Conservation (phyloP, 2,329 filamentous ascomycete genomes). For the Diaporthe vexans region DNA sequence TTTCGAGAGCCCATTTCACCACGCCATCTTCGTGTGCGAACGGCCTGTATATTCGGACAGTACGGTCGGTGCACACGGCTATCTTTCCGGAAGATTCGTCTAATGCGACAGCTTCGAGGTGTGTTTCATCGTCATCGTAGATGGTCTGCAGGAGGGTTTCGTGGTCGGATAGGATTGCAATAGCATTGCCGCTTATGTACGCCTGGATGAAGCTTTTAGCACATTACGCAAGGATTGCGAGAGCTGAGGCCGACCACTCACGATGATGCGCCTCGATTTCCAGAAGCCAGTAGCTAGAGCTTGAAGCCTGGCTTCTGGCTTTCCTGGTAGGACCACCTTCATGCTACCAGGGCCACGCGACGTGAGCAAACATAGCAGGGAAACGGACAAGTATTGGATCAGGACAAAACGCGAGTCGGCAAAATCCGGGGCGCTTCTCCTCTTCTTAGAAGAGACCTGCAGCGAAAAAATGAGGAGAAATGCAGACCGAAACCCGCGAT, state of each 20-base stretch:
- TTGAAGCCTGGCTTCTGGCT: constrained; percentile 62
- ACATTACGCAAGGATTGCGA: background rate
- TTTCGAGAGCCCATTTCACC: constrained; percentile 79
- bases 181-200: constrained; percentile 90
- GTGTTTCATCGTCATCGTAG: constrained; percentile 81
- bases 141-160: constrained; percentile 88
- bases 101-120: constrained; percentile 81
- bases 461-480: background rate
- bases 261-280: constrained; percentile 55
- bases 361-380: constrained; percentile 39
- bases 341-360: constrained; percentile 51
- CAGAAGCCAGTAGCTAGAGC: constrained; percentile 62
- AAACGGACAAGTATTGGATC: background rate
- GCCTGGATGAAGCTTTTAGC: constrained; percentile 64
- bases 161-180: constrained; percentile 84
- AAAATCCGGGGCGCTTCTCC: constrained; percentile 1
- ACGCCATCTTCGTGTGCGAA: constrained; percentile 78
- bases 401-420: background rate
- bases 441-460: constrained; percentile 5
- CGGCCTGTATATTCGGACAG: constrained; percentile 84
- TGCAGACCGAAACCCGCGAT: constrained; percentile 8
- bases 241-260: constrained; percentile 46
- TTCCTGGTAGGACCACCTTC: constrained; percentile 63
- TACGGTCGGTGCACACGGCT: constrained; percentile 76
- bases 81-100: constrained; percentile 90